These are phyloP conservation scores for Jamesozyma gamospora DNA, from an alignment of 805 yeast species.

Conservation along the genomic window DNA sequence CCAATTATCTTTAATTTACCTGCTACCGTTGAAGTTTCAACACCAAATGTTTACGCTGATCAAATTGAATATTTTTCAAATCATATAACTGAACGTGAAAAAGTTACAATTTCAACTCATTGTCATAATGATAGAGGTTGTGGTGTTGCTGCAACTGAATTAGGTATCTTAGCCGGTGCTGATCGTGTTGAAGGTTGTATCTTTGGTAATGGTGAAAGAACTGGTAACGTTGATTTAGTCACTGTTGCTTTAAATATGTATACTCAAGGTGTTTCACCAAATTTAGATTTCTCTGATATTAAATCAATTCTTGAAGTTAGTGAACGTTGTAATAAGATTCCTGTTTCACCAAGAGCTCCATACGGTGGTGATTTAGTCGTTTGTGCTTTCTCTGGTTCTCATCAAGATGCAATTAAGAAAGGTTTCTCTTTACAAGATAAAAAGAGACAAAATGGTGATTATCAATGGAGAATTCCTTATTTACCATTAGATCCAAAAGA, in stretches of 20 bases:
- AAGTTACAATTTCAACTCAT: conserved; percentile 64
- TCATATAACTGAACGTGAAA: conserved; percentile 54
- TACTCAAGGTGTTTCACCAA: conserved; percentile 68
- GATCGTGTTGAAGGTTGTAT: conserved; percentile 80
- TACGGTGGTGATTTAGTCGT: conserved; percentile 77
- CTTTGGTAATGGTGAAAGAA: conserved; percentile 81
- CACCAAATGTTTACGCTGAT: conserved; percentile 78
- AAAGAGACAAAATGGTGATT: conserved; percentile 29
- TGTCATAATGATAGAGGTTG: conserved; percentile 84
- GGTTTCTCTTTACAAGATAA: conserved; percentile 46
- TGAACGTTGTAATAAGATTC: conserved; percentile 73
- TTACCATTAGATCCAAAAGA: conserved; percentile 78
- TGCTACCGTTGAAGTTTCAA: conserved; percentile 74
- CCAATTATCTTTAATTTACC: conserved; percentile 77
- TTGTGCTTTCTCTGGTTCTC: conserved; percentile 79
- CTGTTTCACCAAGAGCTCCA: conserved; percentile 70
- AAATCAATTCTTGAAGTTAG: conserved; percentile 57
- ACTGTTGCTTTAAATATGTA: conserved; percentile 68
- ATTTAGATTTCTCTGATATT: conserved; percentile 62
- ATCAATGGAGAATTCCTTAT: conserved; percentile 66
- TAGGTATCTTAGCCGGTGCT: conserved; percentile 78
- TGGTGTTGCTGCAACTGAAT: conserved; percentile 81
- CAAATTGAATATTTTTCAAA: conserved; percentile 68
- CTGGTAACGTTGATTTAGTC: conserved; percentile 77
- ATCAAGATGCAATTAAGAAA: conserved; percentile 81